phyloP scores from a whole-genome alignment of 768 basidiomycete species.

The Chalciporus chontae region DNA sequence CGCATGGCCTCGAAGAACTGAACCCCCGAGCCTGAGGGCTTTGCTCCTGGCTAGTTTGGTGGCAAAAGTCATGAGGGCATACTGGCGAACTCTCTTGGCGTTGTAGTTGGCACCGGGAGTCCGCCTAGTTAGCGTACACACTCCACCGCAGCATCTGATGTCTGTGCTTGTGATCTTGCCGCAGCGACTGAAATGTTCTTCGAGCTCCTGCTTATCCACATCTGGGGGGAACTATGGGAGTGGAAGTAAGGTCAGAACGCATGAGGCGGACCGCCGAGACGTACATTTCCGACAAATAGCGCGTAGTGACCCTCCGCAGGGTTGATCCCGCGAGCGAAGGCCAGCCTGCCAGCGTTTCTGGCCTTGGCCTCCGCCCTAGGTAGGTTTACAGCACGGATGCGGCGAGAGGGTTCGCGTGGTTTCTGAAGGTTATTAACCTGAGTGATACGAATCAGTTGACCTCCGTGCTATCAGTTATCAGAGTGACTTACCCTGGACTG shows the following conservation, averaged over 20 bases:
- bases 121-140: slow-evolving; percentile 26
- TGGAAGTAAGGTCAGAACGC: neutral
- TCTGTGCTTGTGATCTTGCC: slow-evolving; percentile 19
- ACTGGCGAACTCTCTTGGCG: slow-evolving; percentile 42
- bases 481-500: slow-evolving; percentile 9
- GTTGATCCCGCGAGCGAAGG: slow-evolving; percentile 4
- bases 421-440: slow-evolving; percentile 8
- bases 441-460: neutral
- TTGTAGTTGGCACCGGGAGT: slow-evolving; percentile 26
- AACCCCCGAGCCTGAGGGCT: slow-evolving; percentile 42
- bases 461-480: neutral
- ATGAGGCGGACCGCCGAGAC: slow-evolving; percentile 19
- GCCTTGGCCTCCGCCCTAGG: slow-evolving; percentile 15
- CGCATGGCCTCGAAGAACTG: slow-evolving; percentile 33
- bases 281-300: slow-evolving; percentile 63
- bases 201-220: slow-evolving; percentile 22
- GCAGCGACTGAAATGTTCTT: slow-evolving; percentile 20
- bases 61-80: slow-evolving; percentile 49
- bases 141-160: slow-evolving; percentile 33
- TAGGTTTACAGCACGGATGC: slow-evolving; percentile 9
- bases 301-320: slow-evolving; percentile 23
- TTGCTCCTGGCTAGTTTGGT: slow-evolving; percentile 33
- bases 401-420: slow-evolving; percentile 3
- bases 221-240: slow-evolving; percentile 31
- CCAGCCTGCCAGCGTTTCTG: slow-evolving; percentile 17